phyloP scores from a whole-genome alignment of 2,329 filamentous ascomycete genomes.

The Claviceps humidiphila region DNA sequence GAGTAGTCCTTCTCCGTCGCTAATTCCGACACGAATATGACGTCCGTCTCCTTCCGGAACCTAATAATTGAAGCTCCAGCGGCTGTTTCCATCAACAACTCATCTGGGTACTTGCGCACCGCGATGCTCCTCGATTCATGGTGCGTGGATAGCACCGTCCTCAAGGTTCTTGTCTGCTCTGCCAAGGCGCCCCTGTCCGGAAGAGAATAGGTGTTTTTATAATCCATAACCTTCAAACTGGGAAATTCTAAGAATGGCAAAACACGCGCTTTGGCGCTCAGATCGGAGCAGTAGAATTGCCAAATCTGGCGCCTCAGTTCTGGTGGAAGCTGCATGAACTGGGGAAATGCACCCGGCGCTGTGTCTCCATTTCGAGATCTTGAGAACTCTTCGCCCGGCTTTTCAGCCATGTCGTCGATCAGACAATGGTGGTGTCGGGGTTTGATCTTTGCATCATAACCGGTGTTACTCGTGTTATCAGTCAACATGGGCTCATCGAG shows the following conservation, averaged over 20 bases:
- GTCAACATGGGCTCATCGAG: neutral
- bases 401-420: slow-evolving; percentile 7
- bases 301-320: slow-evolving; percentile 23
- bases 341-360: slow-evolving; percentile 9
- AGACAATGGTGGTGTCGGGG: neutral
- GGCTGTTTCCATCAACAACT: slow-evolving; percentile 15
- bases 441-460: slow-evolving; percentile 2
- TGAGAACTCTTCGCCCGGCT: slow-evolving; percentile 1
- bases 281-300: slow-evolving; percentile 19
- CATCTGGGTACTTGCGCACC: slow-evolving; percentile 18
- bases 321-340: slow-evolving; percentile 16
- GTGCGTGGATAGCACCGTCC: slow-evolving; percentile 20
- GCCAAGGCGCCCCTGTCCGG: slow-evolving; percentile 13
- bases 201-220: slow-evolving; percentile 7
- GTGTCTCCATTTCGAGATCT: neutral
- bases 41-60: slow-evolving; percentile 19
- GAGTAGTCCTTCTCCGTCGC: neutral
- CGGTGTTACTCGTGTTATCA: neutral
- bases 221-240: neutral
- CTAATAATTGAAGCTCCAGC: slow-evolving; percentile 12
- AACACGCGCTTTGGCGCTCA: slow-evolving; percentile 3
- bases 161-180: slow-evolving; percentile 16
- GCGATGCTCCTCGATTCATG: slow-evolving; percentile 22
- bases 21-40: slow-evolving; percentile 15
- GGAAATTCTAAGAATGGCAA: slow-evolving; percentile 6